Base-by-base conservation (phyloP, 352 stramenopile genomes). In the Phytophthora rubi region DNA sequence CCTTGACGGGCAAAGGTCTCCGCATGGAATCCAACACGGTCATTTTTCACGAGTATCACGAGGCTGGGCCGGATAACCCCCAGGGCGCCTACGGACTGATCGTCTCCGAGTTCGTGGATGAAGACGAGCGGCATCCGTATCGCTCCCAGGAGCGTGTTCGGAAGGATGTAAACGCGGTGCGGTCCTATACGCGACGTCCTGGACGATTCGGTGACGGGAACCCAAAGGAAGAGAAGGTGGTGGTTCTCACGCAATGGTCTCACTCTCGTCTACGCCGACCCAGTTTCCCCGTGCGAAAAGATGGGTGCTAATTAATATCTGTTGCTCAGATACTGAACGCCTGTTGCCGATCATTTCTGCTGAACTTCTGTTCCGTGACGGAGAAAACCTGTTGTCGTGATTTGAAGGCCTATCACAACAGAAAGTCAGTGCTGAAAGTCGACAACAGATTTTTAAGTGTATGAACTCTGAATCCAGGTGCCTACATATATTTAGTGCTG, bases 81-180 rank as follows among this genome's bases (percentile, higher is more conserved):
- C 16, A 53, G 1, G n/a, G 45, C 1, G 37, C 35, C 8, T 60
- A 64, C 9, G 75, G 59, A 10, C 52, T 82, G 8, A 45, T 86
- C 32, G 70, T 74, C 13, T 65, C 62, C 3, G 76, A 82, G 47
- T 83, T 72, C 18, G 79, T 83, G 15, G 71, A 86, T 55, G 53
- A 71, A 42, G 79, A 86, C 55, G 65, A 82, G 8, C 57, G 73
- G 51, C 56, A 83, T 35, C 79, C 75, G 42, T 86, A 83, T 53
- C 32, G 65, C 8, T 65, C 79, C 0, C 16, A 59, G 16, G 56
- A 68, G 16, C 75, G 79, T 2, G 59, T 78, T 23, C 75, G 79
- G 7, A 72, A 73, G 21, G 79, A 86, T 51, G 59, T 75, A 8
- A 83, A 53, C 33, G 54, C 53, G 6, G 59, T 70, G 30, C 18